A percentile compares a stretch with the other conserved stretches of the same genome.
phyloP scores from a whole-genome alignment of 441 rosid genomes.

The Corymbia citriodora region DNA sequence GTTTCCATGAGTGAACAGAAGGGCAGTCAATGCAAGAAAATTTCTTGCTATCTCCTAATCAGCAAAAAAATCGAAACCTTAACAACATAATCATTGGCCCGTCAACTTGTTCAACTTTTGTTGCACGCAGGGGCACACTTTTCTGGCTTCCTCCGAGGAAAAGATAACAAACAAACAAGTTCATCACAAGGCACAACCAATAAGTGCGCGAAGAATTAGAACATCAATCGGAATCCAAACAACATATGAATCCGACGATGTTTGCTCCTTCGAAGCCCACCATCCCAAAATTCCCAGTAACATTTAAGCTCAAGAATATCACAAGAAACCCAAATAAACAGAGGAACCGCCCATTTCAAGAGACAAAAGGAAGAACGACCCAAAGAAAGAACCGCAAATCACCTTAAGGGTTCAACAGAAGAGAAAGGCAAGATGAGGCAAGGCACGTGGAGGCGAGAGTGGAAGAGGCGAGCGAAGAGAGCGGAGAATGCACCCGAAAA shows the following conservation, averaged over 20 bases:
- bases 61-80: not conserved
- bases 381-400: not conserved
- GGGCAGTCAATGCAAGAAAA: not conserved
- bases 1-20: not conserved
- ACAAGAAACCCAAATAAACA: not conserved
- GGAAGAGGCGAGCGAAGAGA: slow-evolving; percentile 68
- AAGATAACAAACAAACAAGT: not conserved
- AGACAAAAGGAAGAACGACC: not conserved
- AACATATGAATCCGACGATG: not conserved
- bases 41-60: not conserved
- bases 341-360: not conserved
- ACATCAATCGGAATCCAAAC: not conserved
- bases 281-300: not conserved
- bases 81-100: not conserved
- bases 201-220: not conserved
- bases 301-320: not conserved
- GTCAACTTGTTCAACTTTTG: not conserved
- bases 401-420: slow-evolving; percentile 60
- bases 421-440: slow-evolving; percentile 73
- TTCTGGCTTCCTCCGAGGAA: not conserved
- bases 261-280: not conserved
- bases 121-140: not conserved
- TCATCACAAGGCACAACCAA: not conserved
- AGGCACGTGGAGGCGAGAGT: slow-evolving; percentile 46
- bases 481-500: slow-evolving; percentile 82